Evolutionary conservation across 2,329 filamentous ascomycete species (phyloP).

Genomic region (Cytospora mali): DNA sequence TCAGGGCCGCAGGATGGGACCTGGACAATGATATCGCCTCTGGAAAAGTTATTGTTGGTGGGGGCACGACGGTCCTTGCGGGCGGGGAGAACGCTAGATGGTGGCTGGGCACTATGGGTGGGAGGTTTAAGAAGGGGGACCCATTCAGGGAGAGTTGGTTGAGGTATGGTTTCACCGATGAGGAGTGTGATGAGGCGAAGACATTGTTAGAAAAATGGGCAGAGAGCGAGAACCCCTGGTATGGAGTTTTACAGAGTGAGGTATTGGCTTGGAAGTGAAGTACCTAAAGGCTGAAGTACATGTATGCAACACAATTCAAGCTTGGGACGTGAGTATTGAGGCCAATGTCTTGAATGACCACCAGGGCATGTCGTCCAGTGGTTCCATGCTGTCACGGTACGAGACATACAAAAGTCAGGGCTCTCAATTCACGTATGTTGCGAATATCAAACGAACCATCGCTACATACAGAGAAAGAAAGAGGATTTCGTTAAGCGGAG

Average conservation of each 20-base stretch:
- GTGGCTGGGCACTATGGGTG: conserved; percentile 33
- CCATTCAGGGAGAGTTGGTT: conserved; percentile 39
- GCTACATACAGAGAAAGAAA: too few relatives aligned
- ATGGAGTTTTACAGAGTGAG: conserved; percentile 40
- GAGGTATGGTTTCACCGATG: conserved; percentile 39
- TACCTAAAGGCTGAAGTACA: too few relatives aligned
- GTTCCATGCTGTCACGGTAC: too few relatives aligned
- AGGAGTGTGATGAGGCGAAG: conserved; percentile 39
- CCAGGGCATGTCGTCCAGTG: too few relatives aligned
- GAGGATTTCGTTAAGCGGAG: too few relatives aligned
- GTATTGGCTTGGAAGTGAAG: conserved; percentile 46
- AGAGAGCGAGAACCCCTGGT: conserved; percentile 43
- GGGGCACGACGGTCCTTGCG: conserved; percentile 35
- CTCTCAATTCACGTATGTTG: too few relatives aligned
- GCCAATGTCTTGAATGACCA: too few relatives aligned
- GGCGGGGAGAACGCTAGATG: conserved; percentile 35
- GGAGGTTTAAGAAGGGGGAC: conserved; percentile 33
- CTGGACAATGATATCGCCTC: conserved; percentile 27
- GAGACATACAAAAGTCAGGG: too few relatives aligned
- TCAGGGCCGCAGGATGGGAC: conserved; percentile 6
- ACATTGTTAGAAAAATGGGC: conserved; percentile 39
- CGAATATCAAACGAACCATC: too few relatives aligned
- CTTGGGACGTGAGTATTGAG: not conserved
- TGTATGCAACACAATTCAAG: too few relatives aligned
- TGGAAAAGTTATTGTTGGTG: conserved; percentile 36